A percentile compares a stretch with the other conserved stretches of the same genome.
phyloP scores from a whole-genome alignment of 1,284 basidiomycete genomes.

The Blastosporella zonata region DNA sequence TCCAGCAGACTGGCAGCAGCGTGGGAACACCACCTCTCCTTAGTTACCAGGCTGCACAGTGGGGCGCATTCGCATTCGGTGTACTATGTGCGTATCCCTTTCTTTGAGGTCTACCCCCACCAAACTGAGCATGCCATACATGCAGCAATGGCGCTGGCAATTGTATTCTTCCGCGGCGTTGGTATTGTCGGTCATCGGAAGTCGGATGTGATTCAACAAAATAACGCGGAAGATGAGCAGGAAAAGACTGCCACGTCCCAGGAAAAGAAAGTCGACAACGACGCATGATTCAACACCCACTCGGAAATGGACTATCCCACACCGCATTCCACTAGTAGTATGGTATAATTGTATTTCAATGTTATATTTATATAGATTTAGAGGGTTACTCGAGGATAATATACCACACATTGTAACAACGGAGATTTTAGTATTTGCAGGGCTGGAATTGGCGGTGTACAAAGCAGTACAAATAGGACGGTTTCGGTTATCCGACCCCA shows the following conservation, averaged over 20 bases:
- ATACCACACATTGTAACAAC: too few species aligned
- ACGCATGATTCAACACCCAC: too few species aligned
- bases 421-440: too few species aligned
- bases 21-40: conserved; percentile 40
- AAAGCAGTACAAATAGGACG: too few species aligned
- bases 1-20: conserved; percentile 28
- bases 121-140: background rate
- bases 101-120: background rate
- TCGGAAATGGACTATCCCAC: too few species aligned
- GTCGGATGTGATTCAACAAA: background rate
- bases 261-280: conserved; percentile 3
- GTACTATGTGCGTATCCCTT: conserved; percentile 39
- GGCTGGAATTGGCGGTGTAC: too few species aligned
- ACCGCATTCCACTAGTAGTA: too few species aligned
- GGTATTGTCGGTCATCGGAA: conserved; percentile 53
- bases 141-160: conserved; percentile 47
- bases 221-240: background rate
- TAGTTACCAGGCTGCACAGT: conserved; percentile 63
- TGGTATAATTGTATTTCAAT: too few species aligned
- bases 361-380: too few species aligned
- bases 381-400: too few species aligned
- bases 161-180: conserved; percentile 54
- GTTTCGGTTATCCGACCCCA: too few species aligned
- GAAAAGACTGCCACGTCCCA: conserved; percentile 7
- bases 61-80: conserved; percentile 61